phyloP scores from a whole-genome alignment of 2,329 filamentous ascomycete genomes.

The Coniochaeta sp. region DNA sequence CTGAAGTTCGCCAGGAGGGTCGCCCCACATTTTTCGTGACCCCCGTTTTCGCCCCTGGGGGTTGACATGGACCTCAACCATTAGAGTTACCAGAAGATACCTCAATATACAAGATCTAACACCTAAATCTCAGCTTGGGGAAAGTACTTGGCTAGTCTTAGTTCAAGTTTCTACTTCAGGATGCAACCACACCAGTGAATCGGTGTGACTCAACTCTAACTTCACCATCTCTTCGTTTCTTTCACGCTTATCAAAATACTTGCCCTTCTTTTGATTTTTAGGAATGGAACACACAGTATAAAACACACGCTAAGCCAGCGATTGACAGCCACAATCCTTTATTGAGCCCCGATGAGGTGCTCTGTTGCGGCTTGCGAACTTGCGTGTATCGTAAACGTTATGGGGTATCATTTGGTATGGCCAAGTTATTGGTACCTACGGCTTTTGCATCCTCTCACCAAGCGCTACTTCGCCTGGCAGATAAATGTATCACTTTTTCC shows the following conservation, averaged over 20 bases:
- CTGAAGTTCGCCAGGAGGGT: too few species aligned
- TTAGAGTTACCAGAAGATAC: not conserved
- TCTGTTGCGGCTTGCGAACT: not conserved
- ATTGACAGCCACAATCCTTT: not conserved
- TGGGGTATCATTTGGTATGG: not conserved
- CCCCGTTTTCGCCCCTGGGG: not conserved
- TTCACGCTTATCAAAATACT: not conserved
- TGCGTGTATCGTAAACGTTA: not conserved
- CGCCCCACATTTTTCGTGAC: not conserved
- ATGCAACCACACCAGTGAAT: not conserved
- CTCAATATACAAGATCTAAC: not conserved
- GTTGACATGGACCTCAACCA: not conserved
- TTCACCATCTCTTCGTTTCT: not conserved
- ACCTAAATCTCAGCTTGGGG: not conserved
- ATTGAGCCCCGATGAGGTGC: not conserved
- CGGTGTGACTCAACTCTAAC: not conserved
- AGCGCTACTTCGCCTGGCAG: not conserved
- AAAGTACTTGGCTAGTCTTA: not conserved
- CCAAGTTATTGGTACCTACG: not conserved
- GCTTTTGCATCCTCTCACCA: not conserved
- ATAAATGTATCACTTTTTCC: conserved; percentile 24
- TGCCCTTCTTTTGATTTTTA: not conserved
- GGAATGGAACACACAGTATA: not conserved
- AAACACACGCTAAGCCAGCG: not conserved
- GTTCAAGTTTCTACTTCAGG: too few species aligned